Base-by-base conservation (phyloP, 2,329 filamentous ascomycete genomes). In the Botrytis elliptica region DNA sequence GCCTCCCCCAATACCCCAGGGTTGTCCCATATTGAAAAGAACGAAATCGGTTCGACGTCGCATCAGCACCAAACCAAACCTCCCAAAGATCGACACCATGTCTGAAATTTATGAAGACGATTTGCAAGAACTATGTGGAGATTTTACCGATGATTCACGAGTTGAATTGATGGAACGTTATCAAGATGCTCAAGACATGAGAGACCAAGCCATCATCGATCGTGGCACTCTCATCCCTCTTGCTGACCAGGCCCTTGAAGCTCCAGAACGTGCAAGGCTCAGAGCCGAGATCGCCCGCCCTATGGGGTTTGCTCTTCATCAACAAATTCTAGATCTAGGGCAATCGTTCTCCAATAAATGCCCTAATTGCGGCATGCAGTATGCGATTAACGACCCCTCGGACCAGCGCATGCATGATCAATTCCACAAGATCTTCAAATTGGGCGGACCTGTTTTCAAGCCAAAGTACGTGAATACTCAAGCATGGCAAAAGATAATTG, bases 261-360 rank as follows among this genome's bases (percentile, higher is more conserved):
- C 55, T 14, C 66, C 66, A 25, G 49, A 55, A 16, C 66, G 66
- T 5, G 66, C 46, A 57, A 74, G 62, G n/a, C 59, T 72, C n/a
- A 44, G 68, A 38, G 44, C 46, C n/a, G 38, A 66, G 36, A n/a
- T 65, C 10, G 46, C 60, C 22, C 59, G 42, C 18, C 60, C 70
- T 3, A 57, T 36, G 38, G 46, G 46, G 10, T 66, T 66, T 63
- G 46, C 66, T 29, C 66, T 68, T 33, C 66, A 42, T 22, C 70
- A 72, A 25, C 73, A 74, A 70, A 73, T 72, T 12, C 55, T 78
- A 42, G 75, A 77, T 42, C 69, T 79, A 1, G 76, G 77, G 3
- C 70, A 74, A 38, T 46, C 69, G 5, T 63, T 71, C 7, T 36
- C 60, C n/a, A 70, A 70, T 4, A 55, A 59, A 18, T 78, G 78